Evolutionary conservation across 257 asterid species (phyloP).

Genomic region (Solanum paucissectum): DNA sequence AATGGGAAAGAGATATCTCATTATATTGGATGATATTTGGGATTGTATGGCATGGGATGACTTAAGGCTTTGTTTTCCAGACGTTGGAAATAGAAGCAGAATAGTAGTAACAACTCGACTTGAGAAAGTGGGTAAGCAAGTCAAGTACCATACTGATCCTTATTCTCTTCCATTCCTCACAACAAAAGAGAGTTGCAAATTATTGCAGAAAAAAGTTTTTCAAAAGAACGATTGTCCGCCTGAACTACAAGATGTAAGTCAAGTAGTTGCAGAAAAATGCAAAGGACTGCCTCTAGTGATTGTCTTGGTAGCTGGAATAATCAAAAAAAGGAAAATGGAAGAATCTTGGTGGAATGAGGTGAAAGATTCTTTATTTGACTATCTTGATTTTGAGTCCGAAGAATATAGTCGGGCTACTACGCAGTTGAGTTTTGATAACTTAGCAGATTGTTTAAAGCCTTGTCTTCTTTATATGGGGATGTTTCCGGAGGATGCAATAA

Average conservation of each 20-base stretch:
- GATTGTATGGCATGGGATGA: neutral
- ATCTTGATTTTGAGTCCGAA: neutral
- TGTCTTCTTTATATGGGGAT: conserved; percentile 4
- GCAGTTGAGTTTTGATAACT: neutral
- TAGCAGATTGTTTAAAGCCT: neutral
- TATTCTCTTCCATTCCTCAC: neutral
- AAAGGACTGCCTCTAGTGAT: neutral
- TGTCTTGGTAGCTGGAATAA: neutral
- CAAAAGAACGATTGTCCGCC: neutral
- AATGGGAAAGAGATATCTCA: neutral
- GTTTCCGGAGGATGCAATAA: neutral
- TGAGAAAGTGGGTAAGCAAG: neutral
- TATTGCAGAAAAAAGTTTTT: neutral
- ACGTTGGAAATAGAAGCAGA: neutral
- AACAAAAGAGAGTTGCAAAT: neutral
- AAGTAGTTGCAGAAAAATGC: neutral
- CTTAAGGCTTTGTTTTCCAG: neutral
- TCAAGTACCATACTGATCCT: neutral
- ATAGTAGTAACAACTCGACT: neutral
- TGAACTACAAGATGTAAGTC: neutral
- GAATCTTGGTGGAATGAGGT: neutral
- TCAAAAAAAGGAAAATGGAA: neutral
- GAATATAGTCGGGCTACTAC: neutral
- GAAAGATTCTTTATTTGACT: neutral
- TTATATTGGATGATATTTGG: conserved; percentile 6